phyloP scores from a whole-genome alignment of 257 asterid genomes.

The Paulownia fortunei region DNA sequence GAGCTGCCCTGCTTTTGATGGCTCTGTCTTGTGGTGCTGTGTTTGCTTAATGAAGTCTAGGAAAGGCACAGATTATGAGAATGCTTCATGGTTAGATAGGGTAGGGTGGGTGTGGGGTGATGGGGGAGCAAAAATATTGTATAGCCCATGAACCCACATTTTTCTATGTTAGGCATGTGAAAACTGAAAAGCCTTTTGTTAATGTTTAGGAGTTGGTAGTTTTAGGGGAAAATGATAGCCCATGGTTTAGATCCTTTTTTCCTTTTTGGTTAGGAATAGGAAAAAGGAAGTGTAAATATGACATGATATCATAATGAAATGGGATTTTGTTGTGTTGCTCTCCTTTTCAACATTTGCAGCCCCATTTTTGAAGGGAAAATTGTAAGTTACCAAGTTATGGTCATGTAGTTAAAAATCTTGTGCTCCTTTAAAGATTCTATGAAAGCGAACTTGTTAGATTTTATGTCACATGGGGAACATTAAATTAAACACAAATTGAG shows the following conservation, averaged over 20 bases:
- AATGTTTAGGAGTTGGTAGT: slow-evolving; percentile 14
- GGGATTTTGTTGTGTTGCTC: slow-evolving; percentile 19
- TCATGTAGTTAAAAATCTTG: too few relatives aligned
- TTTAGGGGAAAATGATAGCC: not conserved
- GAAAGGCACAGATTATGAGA: not conserved
- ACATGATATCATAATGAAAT: slow-evolving; percentile 26
- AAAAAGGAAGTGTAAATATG: slow-evolving; percentile 36
- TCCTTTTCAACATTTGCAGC: not conserved
- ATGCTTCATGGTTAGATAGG: not conserved
- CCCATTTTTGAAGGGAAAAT: not conserved
- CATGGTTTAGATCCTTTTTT: slow-evolving; percentile 14
- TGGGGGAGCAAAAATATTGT: not conserved
- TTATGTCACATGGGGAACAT: too few relatives aligned
- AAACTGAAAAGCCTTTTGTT: not conserved
- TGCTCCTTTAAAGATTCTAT: not conserved
- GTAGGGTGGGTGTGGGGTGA: not conserved
- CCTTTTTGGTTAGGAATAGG: slow-evolving; percentile 4
- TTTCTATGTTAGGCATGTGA: slow-evolving; percentile 10
- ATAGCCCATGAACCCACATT: not conserved
- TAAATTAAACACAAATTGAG: too few relatives aligned
- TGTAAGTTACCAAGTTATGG: too few relatives aligned
- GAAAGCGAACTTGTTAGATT: too few relatives aligned
- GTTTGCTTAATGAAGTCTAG: slow-evolving; percentile 52
- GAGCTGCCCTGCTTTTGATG: slow-evolving; percentile 80
- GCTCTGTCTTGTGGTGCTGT: slow-evolving; percentile 75